phyloP scores from a whole-genome alignment of 192 early-diverging fungal species.

The Coemansia sp. region DNA sequence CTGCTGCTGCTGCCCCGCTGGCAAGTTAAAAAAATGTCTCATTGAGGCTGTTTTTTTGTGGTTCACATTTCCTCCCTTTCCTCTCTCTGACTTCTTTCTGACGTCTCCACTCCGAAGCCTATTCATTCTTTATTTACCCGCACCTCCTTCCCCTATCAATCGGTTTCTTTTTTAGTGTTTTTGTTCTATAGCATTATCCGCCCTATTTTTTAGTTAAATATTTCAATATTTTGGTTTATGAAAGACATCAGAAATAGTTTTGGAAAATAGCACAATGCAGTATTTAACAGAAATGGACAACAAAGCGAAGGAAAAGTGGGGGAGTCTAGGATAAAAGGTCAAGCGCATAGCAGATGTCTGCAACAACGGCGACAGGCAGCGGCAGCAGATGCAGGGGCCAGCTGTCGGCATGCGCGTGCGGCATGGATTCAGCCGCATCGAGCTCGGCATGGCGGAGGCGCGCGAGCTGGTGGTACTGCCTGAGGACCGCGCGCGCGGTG shows the following conservation, averaged over 20 bases:
- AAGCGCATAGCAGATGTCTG: conserved; percentile 20
- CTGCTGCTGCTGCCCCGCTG: no score
- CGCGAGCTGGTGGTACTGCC: conserved; percentile 46
- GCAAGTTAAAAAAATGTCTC: no score
- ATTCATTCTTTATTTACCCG: no score
- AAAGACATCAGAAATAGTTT: no score
- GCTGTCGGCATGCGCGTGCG: background rate
- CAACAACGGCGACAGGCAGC: conserved; percentile 31
- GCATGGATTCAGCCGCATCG: background rate
- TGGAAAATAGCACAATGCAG: background rate
- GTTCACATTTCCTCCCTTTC: no score
- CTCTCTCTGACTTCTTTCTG: no score
- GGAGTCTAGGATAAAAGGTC: background rate
- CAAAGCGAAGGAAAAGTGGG: background rate
- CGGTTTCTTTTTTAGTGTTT: background rate
- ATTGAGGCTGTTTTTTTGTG: no score
- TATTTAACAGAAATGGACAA: background rate
- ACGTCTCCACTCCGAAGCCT: no score
- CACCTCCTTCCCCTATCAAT: no score
- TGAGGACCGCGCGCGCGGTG: conserved; percentile 20
- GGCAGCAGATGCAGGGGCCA: conserved; percentile 33
- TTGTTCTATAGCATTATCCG: background rate
- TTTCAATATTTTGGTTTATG: no score
- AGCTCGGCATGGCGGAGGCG: conserved; percentile 32
- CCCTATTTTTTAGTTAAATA: no score